Percentiles rank a stretch among this genome's conserved stretches.
Evolutionary conservation across 108 stramenopile species (phyloP).

Genomic region (Cyclotella kingstonii): DNA sequence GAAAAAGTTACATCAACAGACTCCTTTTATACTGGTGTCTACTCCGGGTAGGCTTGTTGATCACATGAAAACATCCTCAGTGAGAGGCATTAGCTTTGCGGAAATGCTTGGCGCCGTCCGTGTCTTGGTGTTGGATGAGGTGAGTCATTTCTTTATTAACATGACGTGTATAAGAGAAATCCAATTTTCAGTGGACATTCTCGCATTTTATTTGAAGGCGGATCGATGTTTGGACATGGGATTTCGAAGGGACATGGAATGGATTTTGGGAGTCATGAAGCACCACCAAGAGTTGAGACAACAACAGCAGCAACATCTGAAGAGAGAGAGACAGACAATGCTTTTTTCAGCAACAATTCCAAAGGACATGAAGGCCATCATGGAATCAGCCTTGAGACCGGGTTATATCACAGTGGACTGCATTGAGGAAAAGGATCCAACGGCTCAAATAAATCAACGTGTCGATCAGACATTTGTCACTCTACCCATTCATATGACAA

Average conservation of each 20-base stretch:
- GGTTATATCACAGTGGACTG: conserved; percentile 47
- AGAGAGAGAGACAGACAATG: conserved; percentile 59
- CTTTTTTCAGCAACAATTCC: conserved; percentile 85
- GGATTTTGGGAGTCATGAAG: conserved; percentile 46
- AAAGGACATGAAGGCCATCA: conserved; percentile 50
- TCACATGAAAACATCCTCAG: conserved; percentile 69
- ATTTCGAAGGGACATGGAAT: conserved; percentile 74
- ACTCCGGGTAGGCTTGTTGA: conserved; percentile 84
- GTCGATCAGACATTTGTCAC: conserved; percentile 44
- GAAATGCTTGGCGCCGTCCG: conserved; percentile 28
- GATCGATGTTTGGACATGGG: conserved; percentile 91
- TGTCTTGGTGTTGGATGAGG: conserved; percentile 79
- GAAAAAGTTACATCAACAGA: conserved; percentile 16
- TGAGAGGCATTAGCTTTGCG: conserved; percentile 24
- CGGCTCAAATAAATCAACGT: conserved; percentile 31
- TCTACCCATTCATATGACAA: conserved; percentile 10
- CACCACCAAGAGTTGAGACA: conserved; percentile 3
- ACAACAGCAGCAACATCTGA: not conserved
- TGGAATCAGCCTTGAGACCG: conserved; percentile 48
- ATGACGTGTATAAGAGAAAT: not conserved
- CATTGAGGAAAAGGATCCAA: conserved; percentile 41
- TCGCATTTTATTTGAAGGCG: conserved; percentile 22
- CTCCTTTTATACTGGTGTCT: conserved; percentile 72
- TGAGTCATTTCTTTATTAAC: not conserved
- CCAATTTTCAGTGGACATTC: not conserved